phyloP scores from a whole-genome alignment of 106 monocot species.

The Dioscorea alata region DNA sequence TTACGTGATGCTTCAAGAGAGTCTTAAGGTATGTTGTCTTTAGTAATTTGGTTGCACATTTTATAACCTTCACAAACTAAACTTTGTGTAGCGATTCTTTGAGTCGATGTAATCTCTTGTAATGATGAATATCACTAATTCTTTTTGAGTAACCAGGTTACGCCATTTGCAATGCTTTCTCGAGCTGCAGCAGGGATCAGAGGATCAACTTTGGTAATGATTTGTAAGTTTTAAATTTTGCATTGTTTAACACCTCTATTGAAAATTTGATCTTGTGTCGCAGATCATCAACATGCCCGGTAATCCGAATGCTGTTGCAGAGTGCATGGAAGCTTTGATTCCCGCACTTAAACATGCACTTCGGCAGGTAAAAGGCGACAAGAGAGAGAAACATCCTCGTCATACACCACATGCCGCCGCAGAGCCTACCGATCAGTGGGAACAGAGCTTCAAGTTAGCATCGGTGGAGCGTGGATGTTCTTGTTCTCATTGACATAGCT shows the following conservation, averaged over 20 bases:
- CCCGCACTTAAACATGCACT: constrained; percentile 84
- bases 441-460: constrained; percentile 59
- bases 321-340: constrained; percentile 83
- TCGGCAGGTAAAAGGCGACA: constrained; percentile 85
- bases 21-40: constrained; percentile 55
- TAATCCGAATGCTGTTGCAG: constrained; percentile 88
- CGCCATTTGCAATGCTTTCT: constrained; percentile 94
- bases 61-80: too few species aligned
- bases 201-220: constrained; percentile 82
- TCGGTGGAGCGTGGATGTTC: constrained; percentile 31
- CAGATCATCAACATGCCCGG: constrained; percentile 99
- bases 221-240: background rate
- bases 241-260: background rate
- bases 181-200: constrained; percentile 85
- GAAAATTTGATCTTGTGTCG: background rate
- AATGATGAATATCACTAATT: too few species aligned
- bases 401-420: constrained; percentile 72
- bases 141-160: constrained; percentile 37
- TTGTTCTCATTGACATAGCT: constrained; percentile 30
- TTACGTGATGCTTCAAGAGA: constrained; percentile 89
- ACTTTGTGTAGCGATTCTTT: too few species aligned
- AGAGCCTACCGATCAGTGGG: constrained; percentile 64
- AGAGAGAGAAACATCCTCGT: constrained; percentile 96
- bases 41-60: background rate
- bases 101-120: too few species aligned